Evolutionary conservation across 2,329 filamentous ascomycete genomes (phyloP).

Genomic region (Colletotrichum falcatum): DNA sequence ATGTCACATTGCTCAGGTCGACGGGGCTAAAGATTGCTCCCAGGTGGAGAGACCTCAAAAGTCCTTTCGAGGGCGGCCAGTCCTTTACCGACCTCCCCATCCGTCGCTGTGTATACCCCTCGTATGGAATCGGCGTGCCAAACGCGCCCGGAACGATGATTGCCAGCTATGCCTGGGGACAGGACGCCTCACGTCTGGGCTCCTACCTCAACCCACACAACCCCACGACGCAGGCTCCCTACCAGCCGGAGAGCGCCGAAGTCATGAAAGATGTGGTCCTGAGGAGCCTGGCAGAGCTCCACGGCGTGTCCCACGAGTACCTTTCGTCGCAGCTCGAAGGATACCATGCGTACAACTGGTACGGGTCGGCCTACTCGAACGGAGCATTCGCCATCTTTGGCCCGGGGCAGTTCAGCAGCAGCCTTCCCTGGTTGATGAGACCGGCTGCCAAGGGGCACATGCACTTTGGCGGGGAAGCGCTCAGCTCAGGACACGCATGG

Average conservation of each 20-base stretch:
- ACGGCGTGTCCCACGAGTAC: constrained; percentile 44
- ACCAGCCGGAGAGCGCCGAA: constrained; percentile 37
- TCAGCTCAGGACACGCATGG: constrained; percentile 46
- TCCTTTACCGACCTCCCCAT: constrained; percentile 49
- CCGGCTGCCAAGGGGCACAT: constrained; percentile 44
- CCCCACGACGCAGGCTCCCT: constrained; percentile 36
- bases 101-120: constrained; percentile 50
- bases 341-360: constrained; percentile 45
- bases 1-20: not conserved
- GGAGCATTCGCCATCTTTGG: constrained; percentile 46
- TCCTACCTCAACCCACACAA: constrained; percentile 44
- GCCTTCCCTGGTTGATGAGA: constrained; percentile 44
- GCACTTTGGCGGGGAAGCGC: constrained; percentile 46
- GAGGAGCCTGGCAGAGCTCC: constrained; percentile 42
- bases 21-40: not conserved
- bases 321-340: constrained; percentile 41
- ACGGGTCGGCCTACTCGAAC: constrained; percentile 43
- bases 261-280: constrained; percentile 43
- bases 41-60: constrained; percentile 43
- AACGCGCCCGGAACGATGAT: constrained; percentile 45
- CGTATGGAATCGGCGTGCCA: constrained; percentile 45
- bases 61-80: constrained; percentile 45
- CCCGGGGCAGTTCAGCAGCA: constrained; percentile 43
- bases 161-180: constrained; percentile 45
- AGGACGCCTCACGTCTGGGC: constrained; percentile 45